phyloP scores from a whole-genome alignment of 2,329 filamentous ascomycete genomes.

The Epichloe glyceriae region DNA sequence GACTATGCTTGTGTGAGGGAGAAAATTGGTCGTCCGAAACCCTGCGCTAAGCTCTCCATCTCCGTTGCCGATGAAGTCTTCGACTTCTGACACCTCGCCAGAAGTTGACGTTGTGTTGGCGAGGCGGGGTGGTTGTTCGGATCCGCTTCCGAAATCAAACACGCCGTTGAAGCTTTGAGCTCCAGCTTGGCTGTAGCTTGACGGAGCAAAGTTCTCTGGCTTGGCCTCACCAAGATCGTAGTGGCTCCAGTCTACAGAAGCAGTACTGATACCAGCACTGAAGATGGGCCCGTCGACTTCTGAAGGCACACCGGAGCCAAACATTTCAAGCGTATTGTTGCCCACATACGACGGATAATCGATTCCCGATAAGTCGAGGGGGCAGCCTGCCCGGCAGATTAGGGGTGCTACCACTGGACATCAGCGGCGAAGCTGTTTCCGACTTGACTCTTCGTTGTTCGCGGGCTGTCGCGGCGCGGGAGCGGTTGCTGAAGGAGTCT shows the following conservation, averaged over 20 bases:
- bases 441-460: conserved; percentile 45
- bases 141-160: conserved; percentile 38
- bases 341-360: conserved; percentile 36
- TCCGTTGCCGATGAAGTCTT: conserved; percentile 40
- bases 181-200: conserved; percentile 41
- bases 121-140: conserved; percentile 41
- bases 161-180: conserved; percentile 36
- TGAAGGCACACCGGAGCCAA: conserved; percentile 32
- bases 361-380: conserved; percentile 45
- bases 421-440: conserved; percentile 46
- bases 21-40: conserved; percentile 30
- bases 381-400: conserved; percentile 39
- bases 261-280: conserved; percentile 47
- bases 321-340: conserved; percentile 38
- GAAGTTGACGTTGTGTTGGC: conserved; percentile 48
- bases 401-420: conserved; percentile 36
- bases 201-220: conserved; percentile 35
- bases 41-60: conserved; percentile 36
- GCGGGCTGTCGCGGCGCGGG: conserved; percentile 25
- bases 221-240: conserved; percentile 34
- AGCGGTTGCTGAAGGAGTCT: conserved; percentile 17
- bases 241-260: conserved; percentile 33
- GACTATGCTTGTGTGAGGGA: conserved; percentile 33
- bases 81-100: conserved; percentile 54
- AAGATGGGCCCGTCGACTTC: conserved; percentile 45